Evolutionary conservation across 108 stramenopile species (phyloP), one percentile per base, ranked within the genome.

Genomic region (Cyclotella distinguenda): DNA sequence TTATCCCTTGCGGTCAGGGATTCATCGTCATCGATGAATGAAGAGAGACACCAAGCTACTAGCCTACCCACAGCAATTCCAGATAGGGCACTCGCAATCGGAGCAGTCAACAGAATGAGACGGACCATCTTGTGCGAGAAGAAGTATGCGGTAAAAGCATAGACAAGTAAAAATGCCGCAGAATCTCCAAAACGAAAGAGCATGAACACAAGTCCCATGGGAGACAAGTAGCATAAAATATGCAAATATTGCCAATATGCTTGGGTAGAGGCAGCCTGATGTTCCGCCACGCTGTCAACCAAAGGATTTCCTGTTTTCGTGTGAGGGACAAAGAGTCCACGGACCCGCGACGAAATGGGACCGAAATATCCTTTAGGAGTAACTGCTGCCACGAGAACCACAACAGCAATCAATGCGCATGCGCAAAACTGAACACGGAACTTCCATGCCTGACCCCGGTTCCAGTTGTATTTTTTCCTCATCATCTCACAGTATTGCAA

Each of bases 161-260:
- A 99, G 15, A 96, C 87, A 54, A 93, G 64, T 23, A 99, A 72
- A 74, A 99, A 99, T 31, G 78, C 68, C 0, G 79, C 75, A 11
- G 86, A 79, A 68, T 98, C 97, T 16, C 85, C 81, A 68, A 96
- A 70, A 39, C 90, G 77, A 23, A 63, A 70, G 35, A 90, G 68
- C 39, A 89, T 63, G 60, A 96, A 81, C n/a, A 97, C 43, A 61
- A 88, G 95, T 55, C 99, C 99, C 16, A 97, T 75, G 15, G 99
- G 99, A 25, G 96, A 91, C 58, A 98, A 60, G 36, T 83, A 82
- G 64, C 95, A 96, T 26, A 96, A 77, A 78, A 95, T 81, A 78
- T 98, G 96, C 66, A 99, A 69, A 73, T 99, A 97, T 67, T 97
- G 97, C 80, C 89, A 97, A 72, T 97, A 99, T 26, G 99, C 95